Evolutionary conservation across 495 filamentous ascomycete species (phyloP), one percentile per base, ranked within the genome.

Genomic region (Podospora didyma): DNA sequence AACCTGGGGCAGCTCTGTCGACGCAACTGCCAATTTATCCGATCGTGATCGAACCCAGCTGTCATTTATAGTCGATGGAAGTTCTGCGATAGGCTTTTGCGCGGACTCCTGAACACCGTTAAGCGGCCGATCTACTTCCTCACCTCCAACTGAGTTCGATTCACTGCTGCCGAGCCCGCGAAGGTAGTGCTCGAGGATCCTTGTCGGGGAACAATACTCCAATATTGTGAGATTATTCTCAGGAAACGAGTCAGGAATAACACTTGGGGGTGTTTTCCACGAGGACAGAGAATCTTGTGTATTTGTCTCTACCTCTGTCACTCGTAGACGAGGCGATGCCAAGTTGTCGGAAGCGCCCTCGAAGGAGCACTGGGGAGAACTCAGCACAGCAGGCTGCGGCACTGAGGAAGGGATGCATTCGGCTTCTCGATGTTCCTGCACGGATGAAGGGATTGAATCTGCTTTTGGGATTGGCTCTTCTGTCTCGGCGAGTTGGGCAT

Each of bases 331-430:
- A 3, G 77, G 76, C 10, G 78, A 79, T 14, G 61, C 47, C 2
- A 65, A 58, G 61, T 82, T 82, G 26, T 31, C 26, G 26, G 26
- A 4, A 4, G 26, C 78, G 41, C 75, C 77, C 17, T 54, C 56
- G 55, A 81, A 81, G 0, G 78, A 81, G 6, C 76, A 61, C 16
- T 69, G 44, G 0, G 72, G 67, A 2, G 72, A 73, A 5, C 62
- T 49, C 10, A 70, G 22, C 4, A 26, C 16, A 2, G 7, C 7
- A n/a, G 22, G 2, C 26, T 31, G 4, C 9, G 26, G 26, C 3
- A 31, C 26, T 9, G 26, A 31, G 4, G 26, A 31, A 31, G 26
- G 26, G 26, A 31, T 31, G 9, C 26, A 31, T 3, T 31, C 26
- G 26, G 9, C 26, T 9, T 31, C 26, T 9, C n/a, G n/a, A n/a